These are phyloP conservation scores for Alnus rubra DNA, from an alignment of 306 rosid genomes.

Conservation along the genomic window DNA sequence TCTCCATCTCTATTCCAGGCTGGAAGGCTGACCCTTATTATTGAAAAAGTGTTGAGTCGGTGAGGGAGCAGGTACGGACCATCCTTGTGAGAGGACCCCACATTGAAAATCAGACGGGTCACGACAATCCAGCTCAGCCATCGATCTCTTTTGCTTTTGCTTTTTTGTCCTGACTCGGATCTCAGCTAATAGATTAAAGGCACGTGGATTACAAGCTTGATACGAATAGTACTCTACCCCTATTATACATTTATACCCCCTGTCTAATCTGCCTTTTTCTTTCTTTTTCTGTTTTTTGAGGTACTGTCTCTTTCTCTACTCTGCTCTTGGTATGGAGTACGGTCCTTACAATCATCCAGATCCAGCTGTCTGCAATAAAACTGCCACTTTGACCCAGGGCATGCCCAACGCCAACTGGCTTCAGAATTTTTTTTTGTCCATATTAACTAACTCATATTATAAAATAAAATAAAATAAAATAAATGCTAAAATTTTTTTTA, in stretches of 20 bases:
- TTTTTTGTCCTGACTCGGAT: neutral
- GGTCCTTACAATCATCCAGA: constrained; percentile 30
- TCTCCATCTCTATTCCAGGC: neutral
- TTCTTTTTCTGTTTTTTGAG: too few relatives aligned
- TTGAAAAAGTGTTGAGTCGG: neutral
- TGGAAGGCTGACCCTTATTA: neutral
- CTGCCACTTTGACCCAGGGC: constrained; percentile 3
- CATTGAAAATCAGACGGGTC: neutral
- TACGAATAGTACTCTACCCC: constrained; percentile 31
- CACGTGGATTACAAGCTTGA: constrained; percentile 1
- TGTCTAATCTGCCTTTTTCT: neutral
- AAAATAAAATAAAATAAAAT: too few relatives aligned
- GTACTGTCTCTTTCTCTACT: neutral
- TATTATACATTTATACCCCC: neutral
- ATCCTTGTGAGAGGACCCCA: neutral
- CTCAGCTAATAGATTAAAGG: too few relatives aligned
- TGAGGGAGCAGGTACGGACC: neutral
- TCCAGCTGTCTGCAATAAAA: constrained; percentile 33
- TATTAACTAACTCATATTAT: too few relatives aligned
- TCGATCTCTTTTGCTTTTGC: neutral
- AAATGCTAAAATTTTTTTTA: too few relatives aligned
- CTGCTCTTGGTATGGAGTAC: neutral
- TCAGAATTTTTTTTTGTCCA: too few relatives aligned
- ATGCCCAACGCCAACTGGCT: neutral
- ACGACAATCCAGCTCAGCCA: neutral